phyloP scores from a whole-genome alignment of 768 basidiomycete genomes.

The Boletus patriciae region DNA sequence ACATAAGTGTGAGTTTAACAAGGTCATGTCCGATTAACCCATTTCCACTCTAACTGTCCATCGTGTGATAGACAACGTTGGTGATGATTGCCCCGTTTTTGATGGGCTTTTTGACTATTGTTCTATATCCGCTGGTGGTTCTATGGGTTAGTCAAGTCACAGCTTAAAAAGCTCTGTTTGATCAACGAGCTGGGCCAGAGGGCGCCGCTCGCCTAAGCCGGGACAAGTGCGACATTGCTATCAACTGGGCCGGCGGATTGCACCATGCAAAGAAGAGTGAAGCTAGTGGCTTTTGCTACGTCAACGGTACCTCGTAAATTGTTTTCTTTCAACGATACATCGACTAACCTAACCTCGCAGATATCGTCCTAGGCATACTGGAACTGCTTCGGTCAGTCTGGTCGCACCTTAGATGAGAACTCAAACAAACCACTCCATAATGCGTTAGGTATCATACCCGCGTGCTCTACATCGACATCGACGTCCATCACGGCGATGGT shows the following conservation, averaged over 20 bases:
- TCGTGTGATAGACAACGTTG: conserved; percentile 77
- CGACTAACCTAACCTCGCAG: conserved; percentile 41
- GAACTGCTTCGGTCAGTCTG: conserved; percentile 76
- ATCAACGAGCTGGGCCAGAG: conserved; percentile 52
- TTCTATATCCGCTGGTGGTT: conserved; percentile 98
- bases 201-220: conserved; percentile 93
- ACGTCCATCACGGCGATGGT: conserved; percentile 98
- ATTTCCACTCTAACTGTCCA: neutral
- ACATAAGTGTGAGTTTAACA: conserved; percentile 73
- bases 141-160: conserved; percentile 74
- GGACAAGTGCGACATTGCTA: conserved; percentile 98
- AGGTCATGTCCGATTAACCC: neutral
- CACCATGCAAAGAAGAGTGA: conserved; percentile 99
- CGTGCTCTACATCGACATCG: conserved; percentile 97
- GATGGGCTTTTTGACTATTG: conserved; percentile 99
- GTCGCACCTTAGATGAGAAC: neutral
- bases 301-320: conserved; percentile 65
- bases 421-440: neutral
- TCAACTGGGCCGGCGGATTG: conserved; percentile 98
- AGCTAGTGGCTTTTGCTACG: conserved; percentile 98
- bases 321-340: neutral
- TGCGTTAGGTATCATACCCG: conserved; percentile 78
- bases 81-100: conserved; percentile 98
- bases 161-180: neutral
- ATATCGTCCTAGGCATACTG: conserved; percentile 95